Base-by-base conservation (phyloP, 2,329 filamentous ascomycete genomes). In the Fusarium coffeatum region DNA sequence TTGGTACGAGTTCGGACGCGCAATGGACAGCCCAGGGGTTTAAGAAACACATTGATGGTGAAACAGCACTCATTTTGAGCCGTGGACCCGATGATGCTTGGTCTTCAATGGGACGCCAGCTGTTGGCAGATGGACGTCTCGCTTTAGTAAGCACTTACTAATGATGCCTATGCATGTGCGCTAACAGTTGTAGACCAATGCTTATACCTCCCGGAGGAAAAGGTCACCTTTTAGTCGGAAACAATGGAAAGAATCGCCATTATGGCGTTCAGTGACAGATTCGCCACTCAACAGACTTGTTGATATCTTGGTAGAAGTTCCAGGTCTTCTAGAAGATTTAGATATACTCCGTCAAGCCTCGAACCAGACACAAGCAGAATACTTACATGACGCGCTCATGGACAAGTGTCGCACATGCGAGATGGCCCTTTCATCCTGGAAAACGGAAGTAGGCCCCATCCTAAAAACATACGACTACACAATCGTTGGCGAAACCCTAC, bases 401-500 rank as follows among this genome's bases (percentile, higher is more conserved):
- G 1, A 8, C 1, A 46, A 15, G 9, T 68, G 64, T 1, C 27
- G 13, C 3, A 12, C 27, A 0, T 58, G 57, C 1, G 64, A 67
- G 13, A 32, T 23, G 3, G 48, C 41, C 11, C 43, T 68, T 16
- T n/a, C 63, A 3, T 27, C 51, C 0, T 49, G 65, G 20, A 58
- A 53, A 1, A 15, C 41, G 3, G 25, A 13, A 4, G 20, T 55
- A 16, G 64, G 63, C 9, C 47, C 57, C 11, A 7, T 34, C 3
- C 22, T 68, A 3, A 58, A 12, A 2, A 22, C 4, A 1, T 68
- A 64, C 15, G 63, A 68, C 18, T 68, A 67, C 10, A 67, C 40
- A 3, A n/a, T 51, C 11, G 22, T 28, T 6, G 22, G 51, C 8
- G 32, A 64, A 5, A 22, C 11, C 0, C 3, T 68, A 1, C 57